Evolutionary conservation across 2,329 filamentous ascomycete species (phyloP), one percentile per base, ranked within the genome.

Genomic region (Trichoderma gracile): DNA sequence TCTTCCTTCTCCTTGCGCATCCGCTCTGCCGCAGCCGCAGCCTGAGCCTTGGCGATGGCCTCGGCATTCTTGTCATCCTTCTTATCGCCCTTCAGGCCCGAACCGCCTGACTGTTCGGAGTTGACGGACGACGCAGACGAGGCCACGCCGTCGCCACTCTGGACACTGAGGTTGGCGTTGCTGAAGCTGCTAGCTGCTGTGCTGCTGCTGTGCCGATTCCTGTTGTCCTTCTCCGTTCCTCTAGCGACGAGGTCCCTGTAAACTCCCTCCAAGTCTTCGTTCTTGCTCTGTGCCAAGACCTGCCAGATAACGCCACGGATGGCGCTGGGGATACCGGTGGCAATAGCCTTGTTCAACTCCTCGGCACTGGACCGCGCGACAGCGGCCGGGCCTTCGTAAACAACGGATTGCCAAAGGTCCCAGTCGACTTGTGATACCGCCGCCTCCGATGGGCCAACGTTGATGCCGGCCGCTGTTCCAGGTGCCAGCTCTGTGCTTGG

Each of bases 301-400:
- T 99, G 95, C 95, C 95, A 99, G 57, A 99, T 93, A 2, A 99
- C 95, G n/a, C 95, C 96, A 65, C 95, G 89, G 67, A 99, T 97
- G 3, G 93, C 94, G 69, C 89, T 93, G 1, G 95, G 95, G 64
- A 99, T 99, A 38, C 95, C 95, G 45, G 89, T 91, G 56, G 94
- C 91, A 70, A 99, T 97, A 23, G 95, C 93, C 69, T 85, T 87
- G 73, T 94, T 97, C 64, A 99, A 80, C 74, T 97, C 93, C 71
- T 96, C 92, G 0, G 94, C 84, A 72, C 93, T 97, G 4, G 92
- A 93, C 66, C 92, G 87, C 12, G 92, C 90, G 56, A 98, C 90
- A 10, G 92, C 94, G 30, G 92, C 87, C 17, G 93, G 93, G 0
- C 95, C 95, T 78, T 97, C 92, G 69, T 97, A 96, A 40, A 99